Evolutionary conservation across 352 stramenopile genomes (phyloP), one percentile per base, ranked within the genome.

Genomic region (Phytopythium ostracodes): DNA sequence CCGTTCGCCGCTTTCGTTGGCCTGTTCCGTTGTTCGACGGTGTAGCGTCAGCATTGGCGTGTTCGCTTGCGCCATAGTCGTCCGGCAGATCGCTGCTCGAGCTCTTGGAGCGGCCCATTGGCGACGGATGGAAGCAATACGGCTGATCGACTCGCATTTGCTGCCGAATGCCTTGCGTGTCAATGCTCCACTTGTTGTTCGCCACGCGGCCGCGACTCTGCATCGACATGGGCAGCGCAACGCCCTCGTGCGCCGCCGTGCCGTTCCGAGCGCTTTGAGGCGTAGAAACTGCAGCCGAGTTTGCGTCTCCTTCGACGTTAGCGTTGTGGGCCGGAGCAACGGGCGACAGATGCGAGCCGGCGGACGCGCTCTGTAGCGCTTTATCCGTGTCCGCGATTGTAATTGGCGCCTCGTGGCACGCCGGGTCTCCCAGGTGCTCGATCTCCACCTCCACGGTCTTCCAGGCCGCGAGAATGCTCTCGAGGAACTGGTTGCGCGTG

Each of bases 401-500:
- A 25, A 76, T 67, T 51, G 40, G 40, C 20, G 60, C 27, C 27
- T 65, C 72, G 56, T 82, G 70, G n/a, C 67, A 67, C 20, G 72
- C 35, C 17, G 70, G 64, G 35, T 87, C 65, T 27, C 75, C 62
- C 5, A 92, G 50, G 44, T 66, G 42, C 25, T 62, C 59, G 24
- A 95, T 71, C 56, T 88, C 79, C 33, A 56, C 62, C 65, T 95
- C 87, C n/a, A 95, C 83, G 27, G 55, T 49, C 29, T 87, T 87
- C 87, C 87, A 95, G 24, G 86, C 81, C 36, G 70, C 72, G 25
- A 95, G 65, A 64, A 95, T 88, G 63, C 83, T 92, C 71, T 94
- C 76, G 11, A 95, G 70, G 64, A 92, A 95, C 70, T 92, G 87
- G 66, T 95, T 95, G 29, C 84, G 79, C 40, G 79, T 92, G 58